Conservation (phyloP, 1,139 yeast genomes). For the Scheffersomyces quercinus region DNA sequence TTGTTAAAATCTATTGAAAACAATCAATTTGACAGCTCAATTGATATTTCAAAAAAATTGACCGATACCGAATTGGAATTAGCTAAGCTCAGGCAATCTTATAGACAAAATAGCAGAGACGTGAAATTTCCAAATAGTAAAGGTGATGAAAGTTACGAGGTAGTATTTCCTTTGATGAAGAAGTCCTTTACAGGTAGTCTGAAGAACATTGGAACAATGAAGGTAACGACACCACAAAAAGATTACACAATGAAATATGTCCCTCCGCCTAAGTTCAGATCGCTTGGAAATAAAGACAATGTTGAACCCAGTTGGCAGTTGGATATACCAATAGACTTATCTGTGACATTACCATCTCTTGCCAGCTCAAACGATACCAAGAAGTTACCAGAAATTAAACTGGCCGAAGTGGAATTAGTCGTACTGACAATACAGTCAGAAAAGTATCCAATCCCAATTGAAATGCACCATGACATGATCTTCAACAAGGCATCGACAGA, state of each 20-base stretch:
- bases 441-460: constrained; percentile 20
- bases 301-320: constrained; percentile 25
- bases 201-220: constrained; percentile 18
- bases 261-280: constrained; percentile 29
- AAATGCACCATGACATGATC: constrained; percentile 21
- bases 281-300: neutral
- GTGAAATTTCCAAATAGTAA: neutral
- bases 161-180: constrained; percentile 15
- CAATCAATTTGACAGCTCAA: constrained; percentile 12
- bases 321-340: constrained; percentile 29
- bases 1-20: constrained; percentile 18
- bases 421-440: constrained; percentile 19
- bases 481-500: constrained; percentile 12
- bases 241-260: constrained; percentile 31
- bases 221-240: constrained; percentile 27
- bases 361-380: constrained; percentile 4
- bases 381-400: constrained; percentile 17
- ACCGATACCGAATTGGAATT: constrained; percentile 17
- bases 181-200: constrained; percentile 11
- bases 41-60: constrained; percentile 16
- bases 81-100: constrained; percentile 22
- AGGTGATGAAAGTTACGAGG: constrained; percentile 6
- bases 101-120: constrained; percentile 7
- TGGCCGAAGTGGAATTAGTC: constrained; percentile 17
- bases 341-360: constrained; percentile 12